Conservation (phyloP, 257 asterid genomes). For the Orobanche coerulescens region DNA sequence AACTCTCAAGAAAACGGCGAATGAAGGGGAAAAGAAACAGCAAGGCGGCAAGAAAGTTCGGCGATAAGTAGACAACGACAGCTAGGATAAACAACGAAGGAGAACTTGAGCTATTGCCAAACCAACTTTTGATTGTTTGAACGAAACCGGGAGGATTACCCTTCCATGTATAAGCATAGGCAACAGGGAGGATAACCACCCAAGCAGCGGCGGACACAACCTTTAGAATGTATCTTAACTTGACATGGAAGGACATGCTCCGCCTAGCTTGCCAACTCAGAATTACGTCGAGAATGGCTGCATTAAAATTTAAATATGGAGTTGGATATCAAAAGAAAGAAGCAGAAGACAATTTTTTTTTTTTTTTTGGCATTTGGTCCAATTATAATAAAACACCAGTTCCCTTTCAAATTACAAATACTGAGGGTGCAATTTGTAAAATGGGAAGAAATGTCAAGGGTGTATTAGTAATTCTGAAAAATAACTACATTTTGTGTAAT, state of each 20-base stretch:
- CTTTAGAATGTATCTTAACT: conserved; percentile 65
- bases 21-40: conserved; percentile 65
- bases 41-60: conserved; percentile 64
- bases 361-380: no score
- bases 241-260: conserved; percentile 75
- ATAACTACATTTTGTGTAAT: no score
- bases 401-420: no score
- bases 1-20: conserved; percentile 84
- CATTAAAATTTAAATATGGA: conserved; percentile 15
- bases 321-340: conserved; percentile 16
- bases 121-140: conserved; percentile 60
- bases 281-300: conserved; percentile 74
- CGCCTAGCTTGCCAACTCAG: conserved; percentile 69
- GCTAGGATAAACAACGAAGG: conserved; percentile 70
- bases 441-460: no score
- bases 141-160: conserved; percentile 58
- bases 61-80: conserved; percentile 61
- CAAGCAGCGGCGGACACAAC: conserved; percentile 68
- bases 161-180: conserved; percentile 75
- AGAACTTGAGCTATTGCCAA: conserved; percentile 51
- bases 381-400: no score
- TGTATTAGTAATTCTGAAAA: no score
- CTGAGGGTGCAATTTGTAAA: no score
- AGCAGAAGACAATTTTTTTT: neutral
- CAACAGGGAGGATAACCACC: conserved; percentile 69